Evolutionary conservation across 2,329 filamentous ascomycete species (phyloP).

Genomic region (Parafenestella ontariensis): DNA sequence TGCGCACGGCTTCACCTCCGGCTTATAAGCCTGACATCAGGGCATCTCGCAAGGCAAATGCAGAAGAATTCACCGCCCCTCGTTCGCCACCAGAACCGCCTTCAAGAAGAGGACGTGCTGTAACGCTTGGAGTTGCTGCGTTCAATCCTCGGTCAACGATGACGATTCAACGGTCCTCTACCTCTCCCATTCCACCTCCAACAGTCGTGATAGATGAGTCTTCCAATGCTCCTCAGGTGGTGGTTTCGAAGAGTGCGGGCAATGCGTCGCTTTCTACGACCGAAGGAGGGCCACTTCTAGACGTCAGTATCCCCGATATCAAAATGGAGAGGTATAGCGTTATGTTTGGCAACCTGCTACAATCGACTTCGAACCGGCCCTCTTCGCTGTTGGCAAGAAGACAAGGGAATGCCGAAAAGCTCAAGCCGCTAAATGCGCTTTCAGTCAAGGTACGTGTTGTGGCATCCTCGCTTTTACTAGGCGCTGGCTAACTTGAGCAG

Average conservation of each 20-base stretch:
- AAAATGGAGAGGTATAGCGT: constrained; percentile 90
- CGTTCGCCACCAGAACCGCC: constrained; percentile 13
- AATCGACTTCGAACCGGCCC: constrained; percentile 40
- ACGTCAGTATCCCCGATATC: constrained; percentile 80
- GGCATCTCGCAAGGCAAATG: constrained; percentile 36
- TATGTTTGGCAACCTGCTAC: constrained; percentile 84
- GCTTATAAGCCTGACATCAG: constrained; percentile 41
- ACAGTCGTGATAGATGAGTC: constrained; percentile 10
- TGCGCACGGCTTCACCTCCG: constrained; percentile 31
- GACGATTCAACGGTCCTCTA: constrained; percentile 21
- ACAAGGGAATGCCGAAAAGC: constrained; percentile 43
- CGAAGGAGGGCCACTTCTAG: constrained; percentile 55
- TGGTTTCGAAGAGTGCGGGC: constrained; percentile 18
- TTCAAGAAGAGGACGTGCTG: constrained; percentile 23
- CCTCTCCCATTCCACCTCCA: constrained; percentile 26
- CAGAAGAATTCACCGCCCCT: constrained; percentile 17
- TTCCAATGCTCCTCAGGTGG: constrained; percentile 26
- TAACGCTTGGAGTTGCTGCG: constrained; percentile 25
- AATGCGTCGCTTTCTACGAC: constrained; percentile 9
- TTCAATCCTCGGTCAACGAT: constrained; percentile 16
- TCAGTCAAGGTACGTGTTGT: constrained; percentile 40
- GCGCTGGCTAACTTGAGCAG: constrained; percentile 18
- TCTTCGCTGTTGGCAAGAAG: constrained; percentile 45
- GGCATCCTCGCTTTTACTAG: not conserved
- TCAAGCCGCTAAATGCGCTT: constrained; percentile 43